Base-by-base conservation (phyloP, 116 monocot genomes). In the Dioscorea cayenensis region DNA sequence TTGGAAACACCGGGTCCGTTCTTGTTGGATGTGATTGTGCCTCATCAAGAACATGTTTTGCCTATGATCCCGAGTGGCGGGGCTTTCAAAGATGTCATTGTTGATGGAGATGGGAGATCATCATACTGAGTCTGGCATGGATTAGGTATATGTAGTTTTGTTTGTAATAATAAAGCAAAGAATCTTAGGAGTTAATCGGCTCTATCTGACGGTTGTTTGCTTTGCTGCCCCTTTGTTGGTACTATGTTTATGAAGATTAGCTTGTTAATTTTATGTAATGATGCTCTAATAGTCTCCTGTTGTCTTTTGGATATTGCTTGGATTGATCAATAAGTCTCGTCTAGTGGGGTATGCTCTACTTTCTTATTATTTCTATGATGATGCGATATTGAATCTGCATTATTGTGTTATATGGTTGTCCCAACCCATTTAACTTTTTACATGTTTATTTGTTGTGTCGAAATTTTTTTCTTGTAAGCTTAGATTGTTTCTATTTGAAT, bases 21-120 rank as follows among this genome's bases (percentile, higher is more conserved):
- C 77, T 69, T 94, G 52, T 70, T 94, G 78, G 94, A 94, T 71
- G 66, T 90, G 20, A 79, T 94, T n/a, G 87, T 94, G 35, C 90
- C 94, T 6, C 90, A 87, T 51, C 87, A 94, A 61, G 94, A 94
- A 66, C 94, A 87, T 67, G 94, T 90, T 51, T 62, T 94, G 71
- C 94, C 94, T 28, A 94, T 94, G 94, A 94, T 94, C 23, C 94
- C 94, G 23, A 90, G 90, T 74, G 90, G 88, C 36, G 87, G 84
- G 7, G 77, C 90, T n/a, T 94, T 94, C 67, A 90, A 86, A 58
- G 90, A 90, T 72, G 59, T 80, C 75, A 94, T 94, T 52, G 65
- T 77, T 22, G 94, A 90, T 35, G 90, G 91, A 71, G 94, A 94
- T 87, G 94, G 94, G 50, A 83, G 89, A 70, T 81, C 75, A 5